Evolutionary conservation across 495 filamentous ascomycete species (phyloP), one percentile per base, ranked within the genome.

Genomic region (Talaromyces wortmannii): DNA sequence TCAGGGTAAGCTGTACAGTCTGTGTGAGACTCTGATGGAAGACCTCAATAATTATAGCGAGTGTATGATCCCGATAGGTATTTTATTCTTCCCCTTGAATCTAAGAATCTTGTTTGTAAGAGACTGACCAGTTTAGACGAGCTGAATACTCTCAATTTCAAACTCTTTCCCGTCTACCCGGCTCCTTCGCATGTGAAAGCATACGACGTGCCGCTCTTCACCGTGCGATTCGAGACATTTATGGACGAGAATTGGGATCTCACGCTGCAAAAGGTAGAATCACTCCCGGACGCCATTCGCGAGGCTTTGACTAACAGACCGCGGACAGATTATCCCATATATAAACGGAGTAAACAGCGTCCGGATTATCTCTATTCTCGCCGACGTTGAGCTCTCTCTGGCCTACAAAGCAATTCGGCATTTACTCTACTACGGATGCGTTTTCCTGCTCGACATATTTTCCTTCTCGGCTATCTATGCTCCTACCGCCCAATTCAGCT

Each of bases 41-140:
- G 92, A 97, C 62, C 69, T 98, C 53, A 97, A 97, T 65, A 95
- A 95, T 63, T 98, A 97, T 60, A 90, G 87, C 61, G 94, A 98
- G 73, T 95, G 90, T 81, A 92, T 97, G 92, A 94, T 96, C 60
- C 90, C 92, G 2, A 90, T 96, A 61, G 86, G 87, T 90, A 70
- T 32, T 78, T 73, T 0, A 45, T 36, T 46, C 36, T 56, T 43
- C 49, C 13, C 29, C 18, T 45, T 31, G 30, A 18, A 17, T 42
- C 18, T 32, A 13, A 5, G 31, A 44, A 17, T 36, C 33, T 54
- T 54, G 51, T 16, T 40, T 55, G 32, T 17, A 48, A 10, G 54
- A 61, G 31, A 67, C 67, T 49, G 63, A 44, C 4, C 15, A 45
- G 17, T 47, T 7, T 58, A 90, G 91, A 96, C 68, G 90, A 95